Evolutionary conservation across 139 green algal genomes (phyloP), one percentile per base, ranked within the genome.

Genomic region (Nannochloris sp.): DNA sequence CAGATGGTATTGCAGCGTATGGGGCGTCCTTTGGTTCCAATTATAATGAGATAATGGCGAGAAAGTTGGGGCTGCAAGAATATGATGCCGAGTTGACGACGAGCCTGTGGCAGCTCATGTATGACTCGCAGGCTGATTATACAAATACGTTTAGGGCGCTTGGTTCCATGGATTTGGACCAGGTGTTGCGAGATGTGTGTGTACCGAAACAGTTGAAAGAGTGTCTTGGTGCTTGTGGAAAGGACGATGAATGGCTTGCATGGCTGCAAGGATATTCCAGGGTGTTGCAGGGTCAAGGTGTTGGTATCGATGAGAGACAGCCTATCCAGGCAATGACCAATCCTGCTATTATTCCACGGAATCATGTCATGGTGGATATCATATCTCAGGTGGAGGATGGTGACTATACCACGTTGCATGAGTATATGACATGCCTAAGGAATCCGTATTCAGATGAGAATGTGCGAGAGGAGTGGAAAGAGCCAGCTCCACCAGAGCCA

Each of bases 361-460:
- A 95, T 71, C 86, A 94, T 76, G 70, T 95, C 44, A 67, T 95
- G 68, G 72, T 85, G 59, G 73, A 71, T n/a, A 78, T 79, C n/a
- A 93, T 91, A 40, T 72, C 76, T 6, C 73, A 69, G 1, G 86
- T 81, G 2, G 84, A 91, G 65, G 10, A 40, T 6, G 84, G 82
- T 1, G 71, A 91, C 31, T 85, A 72, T 64, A 43, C 62, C 26
- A 23, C 53, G 1, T 68, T 78, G 53, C 29, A 48, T 65, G 80
- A 68, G 30, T 72, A 79, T 45, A 73, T 83, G 65, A 55, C 51
- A 3, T 66, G 77, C 9, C 61, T 83, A 58, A 44, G 63, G 48
- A 17, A 61, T 53, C 87, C 88, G 0, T 95, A 85, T 62, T 51
- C 25, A 29, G 71, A 84, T 43, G 80, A 88, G 61, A 16, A 23